Conservation (phyloP, 148 eudicot genomes). For the Rheum nobile region DNA sequence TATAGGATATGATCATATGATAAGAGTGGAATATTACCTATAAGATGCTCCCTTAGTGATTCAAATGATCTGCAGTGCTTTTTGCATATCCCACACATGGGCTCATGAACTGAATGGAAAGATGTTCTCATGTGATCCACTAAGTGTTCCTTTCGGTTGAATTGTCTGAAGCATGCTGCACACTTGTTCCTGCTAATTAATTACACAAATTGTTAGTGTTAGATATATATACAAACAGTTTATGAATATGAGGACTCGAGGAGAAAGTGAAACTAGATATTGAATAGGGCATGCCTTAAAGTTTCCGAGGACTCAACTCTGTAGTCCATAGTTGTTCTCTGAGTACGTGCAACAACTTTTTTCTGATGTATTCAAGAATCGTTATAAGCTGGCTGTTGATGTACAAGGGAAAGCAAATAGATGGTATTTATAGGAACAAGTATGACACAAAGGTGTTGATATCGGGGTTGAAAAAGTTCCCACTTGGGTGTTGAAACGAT, state of each 20-base stretch:
- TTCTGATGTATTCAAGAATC: not conserved
- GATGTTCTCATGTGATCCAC: constrained; percentile 66
- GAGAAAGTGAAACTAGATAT: not conserved
- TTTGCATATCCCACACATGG: constrained; percentile 59
- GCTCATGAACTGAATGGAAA: constrained; percentile 62
- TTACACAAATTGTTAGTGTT: not conserved
- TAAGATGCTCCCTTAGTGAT: constrained; percentile 62
- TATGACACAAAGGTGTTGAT: not conserved
- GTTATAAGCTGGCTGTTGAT: not conserved
- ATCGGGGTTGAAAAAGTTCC: not conserved
- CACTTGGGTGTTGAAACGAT: constrained; percentile 5
- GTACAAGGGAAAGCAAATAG: not conserved
- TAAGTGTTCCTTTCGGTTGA: constrained; percentile 66
- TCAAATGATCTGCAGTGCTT: constrained; percentile 70
- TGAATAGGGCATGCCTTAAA: constrained; percentile 1
- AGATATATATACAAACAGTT: not conserved
- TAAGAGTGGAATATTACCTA: not conserved
- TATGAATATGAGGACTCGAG: not conserved
- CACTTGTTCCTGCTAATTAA: constrained; percentile 46
- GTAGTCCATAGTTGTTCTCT: not conserved
- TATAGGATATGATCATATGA: not conserved
- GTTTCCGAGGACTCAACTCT: constrained; percentile 5
- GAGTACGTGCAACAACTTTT: not conserved
- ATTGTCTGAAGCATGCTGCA: constrained; percentile 69
- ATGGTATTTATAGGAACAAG: not conserved